Evolutionary conservation across 169 alveolate genomes (phyloP).

Genomic region (Babesia ovata): DNA sequence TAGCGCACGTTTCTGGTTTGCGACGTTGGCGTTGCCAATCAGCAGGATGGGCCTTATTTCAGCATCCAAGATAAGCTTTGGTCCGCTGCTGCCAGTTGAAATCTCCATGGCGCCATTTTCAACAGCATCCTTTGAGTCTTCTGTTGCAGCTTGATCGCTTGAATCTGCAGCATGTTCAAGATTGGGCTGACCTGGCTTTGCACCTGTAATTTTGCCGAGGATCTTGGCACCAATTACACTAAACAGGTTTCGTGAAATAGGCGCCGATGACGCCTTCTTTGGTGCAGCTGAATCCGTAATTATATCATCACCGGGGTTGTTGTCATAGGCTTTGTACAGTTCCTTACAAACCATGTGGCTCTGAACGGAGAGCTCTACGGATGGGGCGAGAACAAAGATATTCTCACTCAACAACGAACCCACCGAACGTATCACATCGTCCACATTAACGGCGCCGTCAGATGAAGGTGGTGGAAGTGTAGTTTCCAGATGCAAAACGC

Average conservation of each 20-base stretch:
- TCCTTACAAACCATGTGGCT: conserved; percentile 40
- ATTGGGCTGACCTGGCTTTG: background rate
- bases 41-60: conserved; percentile 45
- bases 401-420: conserved; percentile 25
- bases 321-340: conserved; percentile 9
- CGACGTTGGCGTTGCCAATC: conserved; percentile 56
- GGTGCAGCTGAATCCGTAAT: background rate
- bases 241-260: conserved; percentile 1
- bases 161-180: background rate
- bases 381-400: conserved; percentile 35
- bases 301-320: background rate
- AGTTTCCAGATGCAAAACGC: background rate
- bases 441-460: background rate
- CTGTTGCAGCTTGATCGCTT: background rate
- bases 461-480: background rate
- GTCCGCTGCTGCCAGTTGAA: background rate
- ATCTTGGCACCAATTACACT: conserved; percentile 24
- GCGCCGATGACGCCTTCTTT: background rate
- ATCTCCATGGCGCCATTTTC: background rate
- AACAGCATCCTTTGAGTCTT: background rate
- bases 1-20: conserved; percentile 30
- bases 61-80: background rate
- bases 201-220: conserved; percentile 9
- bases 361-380: conserved; percentile 60
- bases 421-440: conserved; percentile 7